A percentile compares a stretch with the other conserved stretches of the same genome.
Evolutionary conservation across 2,329 filamentous ascomycete species (phyloP).

Genomic region (Aspergillus sp.): DNA sequence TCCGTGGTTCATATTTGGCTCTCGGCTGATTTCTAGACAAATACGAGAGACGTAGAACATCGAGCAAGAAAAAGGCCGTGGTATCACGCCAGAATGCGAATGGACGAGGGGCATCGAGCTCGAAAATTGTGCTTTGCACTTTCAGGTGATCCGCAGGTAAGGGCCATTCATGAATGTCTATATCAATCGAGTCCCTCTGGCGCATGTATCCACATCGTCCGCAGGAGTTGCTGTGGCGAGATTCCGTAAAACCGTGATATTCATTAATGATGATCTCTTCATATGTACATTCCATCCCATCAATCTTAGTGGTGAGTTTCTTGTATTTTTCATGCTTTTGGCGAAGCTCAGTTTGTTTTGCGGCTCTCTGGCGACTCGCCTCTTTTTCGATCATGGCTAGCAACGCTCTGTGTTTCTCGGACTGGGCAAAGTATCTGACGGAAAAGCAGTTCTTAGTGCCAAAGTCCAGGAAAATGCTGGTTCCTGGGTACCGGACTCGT

Average conservation of each 20-base stretch:
- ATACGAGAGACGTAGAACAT: conserved; percentile 35
- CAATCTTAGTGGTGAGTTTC: conserved; percentile 21
- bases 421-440: conserved; percentile 51
- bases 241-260: not conserved
- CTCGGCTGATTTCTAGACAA: conserved; percentile 5
- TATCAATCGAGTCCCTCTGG: conserved; percentile 31
- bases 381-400: conserved; percentile 32
- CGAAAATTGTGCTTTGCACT: conserved; percentile 53
- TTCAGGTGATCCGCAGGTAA: conserved; percentile 37
- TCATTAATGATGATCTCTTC: not conserved
- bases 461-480: conserved; percentile 41
- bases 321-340: conserved; percentile 29
- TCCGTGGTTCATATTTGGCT: conserved; percentile 10
- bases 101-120: conserved; percentile 45
- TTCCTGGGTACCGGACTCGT: conserved; percentile 14
- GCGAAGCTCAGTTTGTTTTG: conserved; percentile 27
- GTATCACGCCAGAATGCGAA: conserved; percentile 53
- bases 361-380: conserved; percentile 29
- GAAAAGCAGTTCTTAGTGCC: conserved; percentile 44
- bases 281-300: conserved; percentile 8
- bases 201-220: conserved; percentile 34
- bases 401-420: conserved; percentile 39
- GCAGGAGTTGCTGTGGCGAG: conserved; percentile 28
- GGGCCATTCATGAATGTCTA: conserved; percentile 58
- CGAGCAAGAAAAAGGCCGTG: conserved; percentile 43